phyloP scores from a whole-genome alignment of 2,329 filamentous ascomycete species.

The Bipolaris sorokiniana region DNA sequence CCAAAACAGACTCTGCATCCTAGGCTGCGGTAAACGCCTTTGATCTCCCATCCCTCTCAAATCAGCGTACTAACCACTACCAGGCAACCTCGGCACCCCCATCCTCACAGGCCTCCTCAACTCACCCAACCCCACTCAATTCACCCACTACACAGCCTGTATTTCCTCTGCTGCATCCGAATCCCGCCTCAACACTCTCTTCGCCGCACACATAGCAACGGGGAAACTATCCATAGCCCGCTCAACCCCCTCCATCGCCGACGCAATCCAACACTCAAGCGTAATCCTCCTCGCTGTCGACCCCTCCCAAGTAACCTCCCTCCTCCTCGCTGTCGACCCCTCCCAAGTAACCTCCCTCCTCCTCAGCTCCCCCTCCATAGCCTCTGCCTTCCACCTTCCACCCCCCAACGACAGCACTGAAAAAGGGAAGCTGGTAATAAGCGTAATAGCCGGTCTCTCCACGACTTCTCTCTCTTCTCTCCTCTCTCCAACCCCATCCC shows the following conservation, averaged over 20 bases:
- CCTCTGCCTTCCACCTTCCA: not conserved
- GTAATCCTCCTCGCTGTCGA: constrained; percentile 2
- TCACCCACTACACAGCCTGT: constrained; percentile 6
- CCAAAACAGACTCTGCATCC: constrained; percentile 29
- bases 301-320: not conserved
- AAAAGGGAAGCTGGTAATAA: not conserved
- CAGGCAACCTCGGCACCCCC: not conserved
- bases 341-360: not conserved
- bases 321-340: constrained; percentile 1
- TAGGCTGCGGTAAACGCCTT: constrained; percentile 37
- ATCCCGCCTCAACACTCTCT: not conserved
- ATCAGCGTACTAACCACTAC: not conserved
- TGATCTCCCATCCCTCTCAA: not conserved
- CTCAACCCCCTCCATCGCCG: not conserved
- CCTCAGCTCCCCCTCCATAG: too few relatives aligned
- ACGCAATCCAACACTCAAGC: not conserved
- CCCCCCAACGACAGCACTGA: not conserved
- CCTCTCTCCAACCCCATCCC: not conserved
- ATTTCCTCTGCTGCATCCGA: not conserved
- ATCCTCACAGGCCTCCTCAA: not conserved
- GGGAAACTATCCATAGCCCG: not conserved
- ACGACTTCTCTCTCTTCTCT: not conserved
- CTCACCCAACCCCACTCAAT: not conserved
- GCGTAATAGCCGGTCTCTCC: constrained; percentile 3
- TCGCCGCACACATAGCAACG: not conserved